Base-by-base conservation (phyloP, 176 grass and related monocot genomes). In the Ensete glaucum region DNA sequence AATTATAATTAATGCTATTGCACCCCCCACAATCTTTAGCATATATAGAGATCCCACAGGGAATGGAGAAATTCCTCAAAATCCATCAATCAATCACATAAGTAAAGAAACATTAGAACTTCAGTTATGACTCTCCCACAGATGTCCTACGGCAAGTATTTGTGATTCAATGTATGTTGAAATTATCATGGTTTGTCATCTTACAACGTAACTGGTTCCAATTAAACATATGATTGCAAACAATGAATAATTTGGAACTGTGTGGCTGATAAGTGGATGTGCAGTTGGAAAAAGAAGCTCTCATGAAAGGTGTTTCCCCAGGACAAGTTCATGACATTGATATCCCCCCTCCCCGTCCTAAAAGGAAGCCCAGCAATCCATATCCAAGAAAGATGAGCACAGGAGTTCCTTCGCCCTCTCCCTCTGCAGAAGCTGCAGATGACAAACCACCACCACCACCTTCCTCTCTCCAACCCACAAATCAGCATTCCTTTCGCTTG, bases 201-300 rank as follows among this genome's bases (percentile, higher is more conserved):
- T 15, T 60, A 60, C 15, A 43, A 43, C 3, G 5, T 43, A 43
- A 15, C n/a, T 60, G 57, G 14, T 60, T 60, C n/a, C 2, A 21
- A 60, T 15, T 60, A 60, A 57, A 60, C 19, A n/a, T 60, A 60
- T 15, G 57, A 60, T 60, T 60, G 17, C 19, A 20, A 6, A 43
- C 34, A 43, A 43, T 43, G 34, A 43, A 60, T 19, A 60, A 60
- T 60, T 1, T 25, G 57, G n/a, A 21, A 19, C 22, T 60, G 57
- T 19, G 17, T 60, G 34, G 57, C 57, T 70, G 67, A 51, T 17
- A 52, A 50, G 17, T 50, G 1, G 16, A 69, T 29, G 20, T 79
- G 66, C 77, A 79, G 77, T 50, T 79, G 77, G 77, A 79, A 67
- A 79, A 79, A 70, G 77, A 79, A 71, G 77, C 77, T 25, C 52